A percentile compares a stretch with the other conserved stretches of the same genome.
Evolutionary conservation across 192 early-diverging fungal species (phyloP).

Genomic region (Coemansia sp.): DNA sequence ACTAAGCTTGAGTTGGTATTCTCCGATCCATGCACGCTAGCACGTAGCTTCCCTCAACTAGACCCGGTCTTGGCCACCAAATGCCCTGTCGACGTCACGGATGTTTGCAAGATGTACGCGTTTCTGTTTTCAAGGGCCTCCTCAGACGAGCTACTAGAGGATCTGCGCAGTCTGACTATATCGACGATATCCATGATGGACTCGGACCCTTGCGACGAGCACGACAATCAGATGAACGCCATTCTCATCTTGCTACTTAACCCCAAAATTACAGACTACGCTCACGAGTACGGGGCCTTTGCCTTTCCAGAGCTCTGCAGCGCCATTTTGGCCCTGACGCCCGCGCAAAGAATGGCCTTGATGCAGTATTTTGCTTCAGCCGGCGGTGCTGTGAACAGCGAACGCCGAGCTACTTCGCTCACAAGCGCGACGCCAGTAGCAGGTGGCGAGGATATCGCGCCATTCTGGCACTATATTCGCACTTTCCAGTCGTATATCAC

Average conservation of each 20-base stretch:
- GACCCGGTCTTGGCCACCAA: conserved; percentile 20
- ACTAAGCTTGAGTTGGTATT: conserved; percentile 40
- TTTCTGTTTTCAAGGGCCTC: conserved; percentile 12
- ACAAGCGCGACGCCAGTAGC: background rate
- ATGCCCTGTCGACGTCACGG: conserved; percentile 49
- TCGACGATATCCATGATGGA: conserved; percentile 31
- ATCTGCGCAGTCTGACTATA: conserved; percentile 35
- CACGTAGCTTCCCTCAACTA: conserved; percentile 49
- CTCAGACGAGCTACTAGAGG: conserved; percentile 23
- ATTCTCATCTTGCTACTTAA: conserved; percentile 49
- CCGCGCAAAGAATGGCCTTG: conserved; percentile 26
- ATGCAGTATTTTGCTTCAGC: conserved; percentile 41
- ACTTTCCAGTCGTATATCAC: conserved; percentile 48
- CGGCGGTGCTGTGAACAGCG: background rate
- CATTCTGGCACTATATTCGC: conserved; percentile 24
- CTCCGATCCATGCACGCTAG: conserved; percentile 48
- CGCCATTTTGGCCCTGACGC: conserved; percentile 31
- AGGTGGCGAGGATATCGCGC: conserved; percentile 6
- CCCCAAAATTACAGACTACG: conserved; percentile 41
- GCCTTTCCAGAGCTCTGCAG: conserved; percentile 53
- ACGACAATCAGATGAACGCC: conserved; percentile 46
- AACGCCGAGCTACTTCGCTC: background rate
- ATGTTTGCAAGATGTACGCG: conserved; percentile 38
- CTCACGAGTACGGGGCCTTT: conserved; percentile 18
- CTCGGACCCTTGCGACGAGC: conserved; percentile 49